Conservation (phyloP, 2,329 filamentous ascomycete species). For the Cladosporium sp. region DNA sequence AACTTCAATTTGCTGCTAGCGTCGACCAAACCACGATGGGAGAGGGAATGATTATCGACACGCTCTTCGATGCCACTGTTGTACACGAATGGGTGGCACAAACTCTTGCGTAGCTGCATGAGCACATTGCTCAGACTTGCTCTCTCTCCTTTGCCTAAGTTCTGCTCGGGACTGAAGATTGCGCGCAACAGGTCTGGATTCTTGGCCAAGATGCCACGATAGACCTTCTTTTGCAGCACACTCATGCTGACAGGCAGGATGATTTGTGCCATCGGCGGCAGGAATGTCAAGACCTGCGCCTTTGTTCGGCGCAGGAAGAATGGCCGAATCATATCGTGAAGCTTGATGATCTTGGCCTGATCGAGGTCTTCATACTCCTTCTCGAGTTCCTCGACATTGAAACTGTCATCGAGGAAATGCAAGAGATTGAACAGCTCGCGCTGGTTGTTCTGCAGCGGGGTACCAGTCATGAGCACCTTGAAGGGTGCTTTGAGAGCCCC, state of each 20-base stretch:
- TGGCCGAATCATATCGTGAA: constrained; percentile 80
- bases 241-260: constrained; percentile 97
- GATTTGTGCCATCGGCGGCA: constrained; percentile 91
- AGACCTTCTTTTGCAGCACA: constrained; percentile 86
- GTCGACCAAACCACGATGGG: constrained; percentile 81
- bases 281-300: constrained; percentile 81
- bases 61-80: constrained; percentile 86
- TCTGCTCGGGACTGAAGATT: constrained; percentile 67
- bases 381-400: constrained; percentile 72
- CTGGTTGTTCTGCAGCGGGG: constrained; percentile 92
- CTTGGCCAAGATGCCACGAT: constrained; percentile 88
- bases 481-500: constrained; percentile 75
- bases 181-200: constrained; percentile 85
- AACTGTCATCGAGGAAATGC: constrained; percentile 79
- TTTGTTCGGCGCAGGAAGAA: constrained; percentile 79
- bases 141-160: constrained; percentile 66
- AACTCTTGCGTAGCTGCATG: constrained; percentile 89
- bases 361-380: constrained; percentile 74
- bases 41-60: constrained; percentile 58
- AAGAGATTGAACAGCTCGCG: constrained; percentile 94
- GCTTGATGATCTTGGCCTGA: constrained; percentile 73
- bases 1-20: constrained; percentile 88
- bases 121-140: constrained; percentile 89
- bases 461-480: constrained; percentile 81
- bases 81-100: constrained; percentile 97